Conservation (phyloP, 2,329 filamentous ascomycete species). For the Diaporthe sp. region DNA sequence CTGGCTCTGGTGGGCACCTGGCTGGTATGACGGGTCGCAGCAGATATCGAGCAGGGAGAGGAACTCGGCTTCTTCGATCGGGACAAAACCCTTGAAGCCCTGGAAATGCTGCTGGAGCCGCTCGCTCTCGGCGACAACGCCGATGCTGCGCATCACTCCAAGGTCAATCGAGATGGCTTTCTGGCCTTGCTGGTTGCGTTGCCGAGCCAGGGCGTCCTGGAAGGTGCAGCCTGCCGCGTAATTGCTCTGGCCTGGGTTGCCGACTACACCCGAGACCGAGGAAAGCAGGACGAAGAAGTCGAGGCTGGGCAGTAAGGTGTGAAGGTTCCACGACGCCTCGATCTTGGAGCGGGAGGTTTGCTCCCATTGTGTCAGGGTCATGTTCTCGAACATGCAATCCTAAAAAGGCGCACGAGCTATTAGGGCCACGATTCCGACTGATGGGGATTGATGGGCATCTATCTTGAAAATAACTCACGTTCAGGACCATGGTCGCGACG, state of each 20-base stretch:
- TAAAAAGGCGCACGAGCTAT: not conserved
- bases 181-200: conserved; percentile 38
- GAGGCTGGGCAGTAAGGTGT: conserved; percentile 40
- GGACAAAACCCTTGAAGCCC: conserved; percentile 39
- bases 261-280: conserved; percentile 44
- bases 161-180: conserved; percentile 41
- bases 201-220: conserved; percentile 47
- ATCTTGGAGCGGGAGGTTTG: conserved; percentile 34
- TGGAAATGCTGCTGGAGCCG: conserved; percentile 25
- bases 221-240: conserved; percentile 50
- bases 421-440: not conserved
- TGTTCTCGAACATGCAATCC: conserved; percentile 11
- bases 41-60: conserved; percentile 39
- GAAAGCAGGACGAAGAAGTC: conserved; percentile 49
- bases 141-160: conserved; percentile 43
- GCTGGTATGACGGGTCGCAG: conserved; percentile 37
- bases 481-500: conserved; percentile 3
- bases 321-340: conserved; percentile 40
- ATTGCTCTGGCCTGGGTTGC: conserved; percentile 43
- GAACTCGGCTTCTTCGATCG: conserved; percentile 44
- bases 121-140: conserved; percentile 42
- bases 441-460: not conserved
- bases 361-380: conserved; percentile 32
- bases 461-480: not conserved
- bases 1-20: conserved; percentile 4